phyloP scores from a whole-genome alignment of 2,329 filamentous ascomycete species.

The Sphaerulina musiva region DNA sequence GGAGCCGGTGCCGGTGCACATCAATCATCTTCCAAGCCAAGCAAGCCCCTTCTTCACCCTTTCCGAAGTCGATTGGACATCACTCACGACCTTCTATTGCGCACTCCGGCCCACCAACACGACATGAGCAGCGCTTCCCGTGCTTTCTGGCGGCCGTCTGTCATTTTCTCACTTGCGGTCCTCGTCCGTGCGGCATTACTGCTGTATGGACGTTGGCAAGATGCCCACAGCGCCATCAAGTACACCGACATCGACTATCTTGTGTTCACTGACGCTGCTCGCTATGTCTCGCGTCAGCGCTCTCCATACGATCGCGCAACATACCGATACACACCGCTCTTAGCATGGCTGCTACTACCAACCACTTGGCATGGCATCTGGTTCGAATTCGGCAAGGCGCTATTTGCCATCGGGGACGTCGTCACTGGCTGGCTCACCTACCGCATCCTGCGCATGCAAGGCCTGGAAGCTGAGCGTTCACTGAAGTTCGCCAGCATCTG shows the following conservation, averaged over 20 bases:
- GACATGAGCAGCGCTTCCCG: neutral
- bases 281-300: constrained; percentile 59
- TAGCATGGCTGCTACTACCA: constrained; percentile 85
- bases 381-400: constrained; percentile 78
- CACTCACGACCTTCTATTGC: neutral
- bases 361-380: constrained; percentile 58
- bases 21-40: neutral
- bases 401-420: constrained; percentile 80
- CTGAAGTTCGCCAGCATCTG: constrained; percentile 78
- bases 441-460: constrained; percentile 47
- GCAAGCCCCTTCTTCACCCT: neutral
- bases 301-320: constrained; percentile 87
- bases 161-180: constrained; percentile 44
- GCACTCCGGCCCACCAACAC: neutral
- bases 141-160: constrained; percentile 24
- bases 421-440: constrained; percentile 74
- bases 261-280: constrained; percentile 92
- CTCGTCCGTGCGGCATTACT: constrained; percentile 67
- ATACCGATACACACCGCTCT: constrained; percentile 90
- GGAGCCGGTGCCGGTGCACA: neutral
- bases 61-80: neutral
- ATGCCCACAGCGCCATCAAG: constrained; percentile 83
- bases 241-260: constrained; percentile 99
- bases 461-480: constrained; percentile 46
- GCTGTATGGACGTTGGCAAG: constrained; percentile 86